These are phyloP conservation scores for Beauveria brongniartii DNA, from an alignment of 2,329 filamentous ascomycete species.

Conservation along the genomic window DNA sequence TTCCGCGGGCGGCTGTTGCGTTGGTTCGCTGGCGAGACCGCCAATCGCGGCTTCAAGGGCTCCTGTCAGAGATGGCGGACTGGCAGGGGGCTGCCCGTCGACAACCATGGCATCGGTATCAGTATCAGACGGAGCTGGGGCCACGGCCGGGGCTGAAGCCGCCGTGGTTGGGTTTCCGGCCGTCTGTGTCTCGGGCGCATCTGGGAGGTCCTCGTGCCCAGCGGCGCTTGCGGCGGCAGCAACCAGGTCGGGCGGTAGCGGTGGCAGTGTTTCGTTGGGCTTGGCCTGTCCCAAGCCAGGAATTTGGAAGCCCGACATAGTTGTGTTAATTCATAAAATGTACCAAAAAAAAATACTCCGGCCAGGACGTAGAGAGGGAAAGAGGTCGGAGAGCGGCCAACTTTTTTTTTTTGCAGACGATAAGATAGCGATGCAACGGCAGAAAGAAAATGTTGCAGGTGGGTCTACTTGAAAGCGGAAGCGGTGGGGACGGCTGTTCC, in stretches of 20 bases:
- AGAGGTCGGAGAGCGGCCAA: neutral
- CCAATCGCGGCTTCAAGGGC: constrained; percentile 38
- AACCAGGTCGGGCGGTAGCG: constrained; percentile 25
- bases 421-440: constrained; percentile 5
- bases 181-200: constrained; percentile 12
- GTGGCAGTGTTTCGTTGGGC: constrained; percentile 33
- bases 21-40: constrained; percentile 21
- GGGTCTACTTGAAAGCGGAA: constrained; percentile 1
- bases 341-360: neutral
- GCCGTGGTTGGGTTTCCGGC: neutral
- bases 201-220: constrained; percentile 17
- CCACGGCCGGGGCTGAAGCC: neutral
- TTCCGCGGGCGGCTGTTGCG: constrained; percentile 8
- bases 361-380: neutral
- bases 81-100: constrained; percentile 23
- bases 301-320: constrained; percentile 36
- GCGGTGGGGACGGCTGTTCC: constrained; percentile 1
- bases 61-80: constrained; percentile 30
- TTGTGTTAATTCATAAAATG: neutral
- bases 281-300: constrained; percentile 35
- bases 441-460: constrained; percentile 10
- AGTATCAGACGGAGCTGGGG: neutral
- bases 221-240: constrained; percentile 22
- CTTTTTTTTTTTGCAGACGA: constrained; percentile 3
- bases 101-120: constrained; percentile 28